A percentile compares a stretch with the other conserved stretches of the same genome.
These are phyloP conservation scores for Acorus gramineus DNA, from an alignment of 106 monocot species.

Conservation along the genomic window DNA sequence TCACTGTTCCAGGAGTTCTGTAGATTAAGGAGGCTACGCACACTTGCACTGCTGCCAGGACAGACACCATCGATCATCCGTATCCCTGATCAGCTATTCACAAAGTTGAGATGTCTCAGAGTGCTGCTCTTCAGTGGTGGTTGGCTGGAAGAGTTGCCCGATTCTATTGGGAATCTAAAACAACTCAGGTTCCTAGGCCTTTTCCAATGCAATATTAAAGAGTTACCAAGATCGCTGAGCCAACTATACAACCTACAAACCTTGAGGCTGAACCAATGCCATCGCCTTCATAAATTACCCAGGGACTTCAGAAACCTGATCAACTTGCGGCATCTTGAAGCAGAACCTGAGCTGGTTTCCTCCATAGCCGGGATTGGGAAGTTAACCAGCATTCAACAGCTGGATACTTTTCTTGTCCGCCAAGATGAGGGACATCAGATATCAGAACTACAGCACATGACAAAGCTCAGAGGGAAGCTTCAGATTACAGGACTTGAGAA, in stretches of 20 bases:
- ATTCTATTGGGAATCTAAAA: constrained; percentile 13
- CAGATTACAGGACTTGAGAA: constrained; percentile 19
- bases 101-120: constrained; percentile 4
- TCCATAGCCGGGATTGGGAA: constrained; percentile 20
- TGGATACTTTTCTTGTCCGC: constrained; percentile 28
- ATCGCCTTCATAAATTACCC: background rate
- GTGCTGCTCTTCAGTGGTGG: constrained; percentile 12
- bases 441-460: constrained; percentile 28
- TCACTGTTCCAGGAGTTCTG: background rate
- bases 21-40: background rate
- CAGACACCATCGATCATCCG: no score
- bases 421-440: constrained; percentile 17
- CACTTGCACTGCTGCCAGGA: background rate
- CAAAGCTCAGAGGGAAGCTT: constrained; percentile 24
- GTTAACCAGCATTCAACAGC: constrained; percentile 26
- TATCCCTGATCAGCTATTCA: constrained; percentile 3
- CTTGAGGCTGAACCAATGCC: constrained; percentile 19
- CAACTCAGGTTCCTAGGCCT: constrained; percentile 22
- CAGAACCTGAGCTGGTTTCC: constrained; percentile 4
- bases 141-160: constrained; percentile 11
- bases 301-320: constrained; percentile 7
- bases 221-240: constrained; percentile 9
- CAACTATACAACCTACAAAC: constrained; percentile 29
- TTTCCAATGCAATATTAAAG: constrained; percentile 7
- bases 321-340: constrained; percentile 16